phyloP scores from a whole-genome alignment of 345 rosid genomes.

The Hypericum perforatum region DNA sequence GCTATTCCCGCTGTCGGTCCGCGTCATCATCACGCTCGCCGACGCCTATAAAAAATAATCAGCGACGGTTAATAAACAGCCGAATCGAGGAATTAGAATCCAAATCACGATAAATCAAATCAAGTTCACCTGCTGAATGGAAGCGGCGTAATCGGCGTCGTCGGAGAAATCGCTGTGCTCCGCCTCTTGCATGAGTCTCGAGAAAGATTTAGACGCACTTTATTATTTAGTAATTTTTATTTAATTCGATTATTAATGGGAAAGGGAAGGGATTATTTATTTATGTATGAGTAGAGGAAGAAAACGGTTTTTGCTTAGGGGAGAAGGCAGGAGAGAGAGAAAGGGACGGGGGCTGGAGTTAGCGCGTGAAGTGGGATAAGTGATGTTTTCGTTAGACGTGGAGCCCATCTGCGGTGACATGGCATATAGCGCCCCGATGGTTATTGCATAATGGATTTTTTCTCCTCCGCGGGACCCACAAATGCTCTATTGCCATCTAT shows the following conservation, averaged over 20 bases:
- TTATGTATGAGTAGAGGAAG: background rate
- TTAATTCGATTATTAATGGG: too few species aligned
- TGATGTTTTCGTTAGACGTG: background rate
- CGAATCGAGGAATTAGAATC: background rate
- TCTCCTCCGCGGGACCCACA: too few species aligned
- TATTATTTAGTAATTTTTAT: too few species aligned
- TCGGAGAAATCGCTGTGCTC: slow-evolving; percentile 88
- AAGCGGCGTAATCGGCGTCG: slow-evolving; percentile 96
- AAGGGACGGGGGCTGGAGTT: background rate
- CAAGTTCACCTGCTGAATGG: slow-evolving; percentile 48
- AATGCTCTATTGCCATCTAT: too few species aligned
- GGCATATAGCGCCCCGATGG: too few species aligned
- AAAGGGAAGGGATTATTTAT: too few species aligned
- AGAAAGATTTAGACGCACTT: background rate
- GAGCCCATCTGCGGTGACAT: background rate
- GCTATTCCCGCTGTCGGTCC: slow-evolving; percentile 50
- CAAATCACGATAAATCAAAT: background rate
- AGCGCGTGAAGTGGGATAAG: background rate
- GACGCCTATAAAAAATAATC: slow-evolving; percentile 41
- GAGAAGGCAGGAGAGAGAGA: slow-evolving; percentile 13
- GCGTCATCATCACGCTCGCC: slow-evolving; percentile 42
- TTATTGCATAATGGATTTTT: too few species aligned
- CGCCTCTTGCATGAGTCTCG: slow-evolving; percentile 49
- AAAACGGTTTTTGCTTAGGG: slow-evolving; percentile 17
- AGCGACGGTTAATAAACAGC: background rate